Base-by-base conservation (phyloP, 768 basidiomycete genomes). In the Leccinum fibrillosum region DNA sequence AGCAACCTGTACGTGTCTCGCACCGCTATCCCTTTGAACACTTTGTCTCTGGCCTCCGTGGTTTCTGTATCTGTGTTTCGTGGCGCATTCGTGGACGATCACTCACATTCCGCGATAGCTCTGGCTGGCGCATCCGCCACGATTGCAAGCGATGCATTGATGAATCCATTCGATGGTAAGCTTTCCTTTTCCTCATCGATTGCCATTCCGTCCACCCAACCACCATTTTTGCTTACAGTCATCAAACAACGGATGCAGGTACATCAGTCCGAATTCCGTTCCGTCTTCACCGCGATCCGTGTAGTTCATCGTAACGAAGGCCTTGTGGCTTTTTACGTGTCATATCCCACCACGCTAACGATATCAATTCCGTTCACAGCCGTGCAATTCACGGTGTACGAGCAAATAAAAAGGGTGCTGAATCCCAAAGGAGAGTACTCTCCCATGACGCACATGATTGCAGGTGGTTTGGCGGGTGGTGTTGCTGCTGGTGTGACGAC, bases 171-270 rank as follows among this genome's bases (percentile, higher is more conserved):
- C 69, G 97, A 99, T 76, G 96, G 96, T 97, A 72, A 70, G 86
- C 73, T 12, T 53, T 10, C 23, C 26, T 56, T 44, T 32, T 32
- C 49, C 23, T 52, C 44, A 11, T 37, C 48, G 48, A 32, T 44
- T 57, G 55, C 51, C 49, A 44, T 37, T 52, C 39, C 34, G 49
- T 56, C 52, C 51, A 57, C 61, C 60, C 55, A 60, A 61, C 54
- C 45, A 10, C 54, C 63, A 56, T 25, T 28, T 57, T 57, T 65
- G n/a, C 62, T 59, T 64, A 52, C 72, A 98, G 96, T 99, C 66
- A 92, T 99, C 78, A 99, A 99, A 76, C 97, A 99, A 78, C 86
- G 97, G 53, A 98, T 99, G 97, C 97, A 99, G 75, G 80, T 98
- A 56, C 94, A 95, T 76, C 86, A 90, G 69, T 98, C 97, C 4